These are phyloP conservation scores for Crithidia fasciculata DNA, from an alignment of 208 protist species.

Conservation along the genomic window DNA sequence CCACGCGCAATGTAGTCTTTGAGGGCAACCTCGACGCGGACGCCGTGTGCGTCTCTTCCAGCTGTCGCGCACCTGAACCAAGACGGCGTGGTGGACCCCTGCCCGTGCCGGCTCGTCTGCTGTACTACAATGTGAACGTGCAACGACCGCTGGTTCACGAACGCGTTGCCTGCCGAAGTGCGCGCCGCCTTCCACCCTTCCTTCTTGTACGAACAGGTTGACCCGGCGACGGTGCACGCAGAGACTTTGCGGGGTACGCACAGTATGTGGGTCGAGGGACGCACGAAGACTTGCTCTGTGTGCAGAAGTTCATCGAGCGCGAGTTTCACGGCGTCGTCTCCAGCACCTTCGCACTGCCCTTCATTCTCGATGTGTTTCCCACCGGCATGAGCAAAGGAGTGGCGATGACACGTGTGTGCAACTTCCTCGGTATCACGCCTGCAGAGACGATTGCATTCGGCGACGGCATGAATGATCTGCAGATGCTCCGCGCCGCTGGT, in stretches of 20 bases:
- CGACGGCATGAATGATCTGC: conserved; percentile 73
- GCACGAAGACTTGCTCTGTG: conserved; percentile 27
- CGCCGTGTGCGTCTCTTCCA: conserved; percentile 55
- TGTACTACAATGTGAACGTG: conserved; percentile 58
- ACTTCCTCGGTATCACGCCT: conserved; percentile 32
- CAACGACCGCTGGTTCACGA: conserved; percentile 57
- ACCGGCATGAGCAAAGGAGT: conserved; percentile 53
- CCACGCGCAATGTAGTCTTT: conserved; percentile 35
- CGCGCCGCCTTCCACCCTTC: conserved; percentile 44
- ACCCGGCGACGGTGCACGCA: conserved; percentile 48
- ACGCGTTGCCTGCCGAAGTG: conserved; percentile 33
- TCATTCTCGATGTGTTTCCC: conserved; percentile 49
- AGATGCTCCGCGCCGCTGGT: conserved; percentile 56
- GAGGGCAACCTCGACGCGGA: conserved; percentile 44
- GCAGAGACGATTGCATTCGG: conserved; percentile 68
- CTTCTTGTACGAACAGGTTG: conserved; percentile 47
- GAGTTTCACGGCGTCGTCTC: conserved; percentile 27
- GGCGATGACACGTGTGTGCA: conserved; percentile 51
- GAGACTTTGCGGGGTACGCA: conserved; percentile 41
- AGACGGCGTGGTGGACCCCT: conserved; percentile 15
- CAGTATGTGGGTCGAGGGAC: conserved; percentile 50
- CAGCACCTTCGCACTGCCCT: conserved; percentile 38
- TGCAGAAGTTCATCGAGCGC: conserved; percentile 39
- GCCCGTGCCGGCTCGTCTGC: conserved; percentile 11
- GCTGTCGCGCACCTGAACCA: conserved; percentile 21